Percentiles rank a stretch among this genome's conserved stretches.
Evolutionary conservation across 2,329 filamentous ascomycete genomes (phyloP).

Genomic region (Aspergillus viridinutans): DNA sequence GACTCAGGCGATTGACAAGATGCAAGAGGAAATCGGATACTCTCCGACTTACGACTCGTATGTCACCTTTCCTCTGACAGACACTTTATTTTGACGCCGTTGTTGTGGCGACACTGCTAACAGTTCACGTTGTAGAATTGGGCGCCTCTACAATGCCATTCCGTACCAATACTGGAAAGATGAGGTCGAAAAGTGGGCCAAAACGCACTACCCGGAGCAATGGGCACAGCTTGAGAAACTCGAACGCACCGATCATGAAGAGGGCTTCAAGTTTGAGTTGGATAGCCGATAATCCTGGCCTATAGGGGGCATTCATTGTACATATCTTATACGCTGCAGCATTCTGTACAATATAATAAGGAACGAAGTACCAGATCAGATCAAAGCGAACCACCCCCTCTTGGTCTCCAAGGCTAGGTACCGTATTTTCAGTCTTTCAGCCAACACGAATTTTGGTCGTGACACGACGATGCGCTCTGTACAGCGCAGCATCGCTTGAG

Average conservation of each 20-base stretch:
- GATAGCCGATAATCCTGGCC: slow-evolving; percentile 1
- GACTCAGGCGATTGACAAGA: slow-evolving; percentile 61
- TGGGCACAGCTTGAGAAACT: slow-evolving; percentile 63
- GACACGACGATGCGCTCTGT: background rate
- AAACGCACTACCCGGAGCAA: slow-evolving; percentile 59
- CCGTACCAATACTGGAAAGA: slow-evolving; percentile 62
- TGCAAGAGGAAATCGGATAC: slow-evolving; percentile 62
- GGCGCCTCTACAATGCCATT: slow-evolving; percentile 70
- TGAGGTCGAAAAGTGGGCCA: slow-evolving; percentile 70
- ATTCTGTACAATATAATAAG: background rate
- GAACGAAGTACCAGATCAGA: background rate
- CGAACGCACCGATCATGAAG: slow-evolving; percentile 30
- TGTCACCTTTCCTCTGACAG: slow-evolving; percentile 37
- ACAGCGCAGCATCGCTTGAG: background rate
- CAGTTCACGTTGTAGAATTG: slow-evolving; percentile 53
- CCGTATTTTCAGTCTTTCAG: background rate
- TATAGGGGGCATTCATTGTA: background rate
- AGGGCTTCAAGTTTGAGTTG: slow-evolving; percentile 29
- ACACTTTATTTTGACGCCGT: background rate
- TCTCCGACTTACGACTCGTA: slow-evolving; percentile 68
- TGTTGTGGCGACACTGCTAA: slow-evolving; percentile 6
- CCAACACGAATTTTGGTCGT: background rate
- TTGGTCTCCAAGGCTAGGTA: background rate
- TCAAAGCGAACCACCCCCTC: background rate
- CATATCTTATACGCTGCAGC: background rate